A percentile compares a stretch with the other conserved stretches of the same genome.
These are phyloP conservation scores for Microcyclosporella mali DNA, from an alignment of 2,329 filamentous ascomycete genomes.

Conservation along the genomic window DNA sequence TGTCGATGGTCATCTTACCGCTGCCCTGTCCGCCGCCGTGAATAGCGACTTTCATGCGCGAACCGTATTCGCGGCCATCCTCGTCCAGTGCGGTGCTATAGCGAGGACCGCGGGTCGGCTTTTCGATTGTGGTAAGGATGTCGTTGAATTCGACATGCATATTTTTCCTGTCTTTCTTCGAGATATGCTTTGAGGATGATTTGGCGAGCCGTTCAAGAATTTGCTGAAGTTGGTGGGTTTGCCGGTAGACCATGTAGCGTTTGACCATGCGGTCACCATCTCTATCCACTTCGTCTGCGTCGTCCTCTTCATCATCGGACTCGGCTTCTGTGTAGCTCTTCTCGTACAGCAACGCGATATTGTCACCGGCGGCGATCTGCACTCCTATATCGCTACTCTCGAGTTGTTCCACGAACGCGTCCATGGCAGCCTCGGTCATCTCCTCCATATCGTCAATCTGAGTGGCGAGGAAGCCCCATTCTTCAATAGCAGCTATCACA, in stretches of 20 bases:
- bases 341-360: conserved; percentile 79
- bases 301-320: conserved; percentile 46
- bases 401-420: conserved; percentile 79
- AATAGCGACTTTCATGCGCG: conserved; percentile 56
- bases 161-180: conserved; percentile 60
- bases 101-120: conserved; percentile 59
- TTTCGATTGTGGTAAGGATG: conserved; percentile 59
- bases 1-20: conserved; percentile 57
- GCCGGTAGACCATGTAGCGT: conserved; percentile 62
- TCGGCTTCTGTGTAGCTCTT: conserved; percentile 57
- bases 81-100: conserved; percentile 60
- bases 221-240: conserved; percentile 55
- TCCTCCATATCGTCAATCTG: conserved; percentile 68
- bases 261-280: conserved; percentile 46
- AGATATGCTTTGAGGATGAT: conserved; percentile 55
- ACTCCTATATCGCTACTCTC: conserved; percentile 66
- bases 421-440: conserved; percentile 65
- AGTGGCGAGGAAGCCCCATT: conserved; percentile 75
- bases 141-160: conserved; percentile 62
- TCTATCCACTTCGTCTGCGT: conserved; percentile 41
- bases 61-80: conserved; percentile 56
- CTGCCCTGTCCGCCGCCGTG: conserved; percentile 48
- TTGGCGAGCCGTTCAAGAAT: conserved; percentile 55
- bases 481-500: conserved; percentile 67
- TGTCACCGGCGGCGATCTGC: conserved; percentile 69